Base-by-base conservation (phyloP, 148 eudicot species). In the Mesembryanthemum crystallinum region DNA sequence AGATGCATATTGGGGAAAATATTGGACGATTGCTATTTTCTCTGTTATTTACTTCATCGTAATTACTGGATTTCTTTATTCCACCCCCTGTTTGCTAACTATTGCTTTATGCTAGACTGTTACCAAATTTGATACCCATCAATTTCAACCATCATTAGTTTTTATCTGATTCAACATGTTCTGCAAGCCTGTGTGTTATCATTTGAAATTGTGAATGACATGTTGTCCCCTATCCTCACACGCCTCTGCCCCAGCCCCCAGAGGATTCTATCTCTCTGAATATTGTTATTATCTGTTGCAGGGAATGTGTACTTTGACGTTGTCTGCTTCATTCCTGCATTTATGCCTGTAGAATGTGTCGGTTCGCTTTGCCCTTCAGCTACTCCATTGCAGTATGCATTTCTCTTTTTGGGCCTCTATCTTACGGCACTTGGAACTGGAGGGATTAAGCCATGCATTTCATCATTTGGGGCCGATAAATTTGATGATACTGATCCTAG, bases 1-100 rank as follows among this genome's bases (percentile, higher is more conserved):
- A 4, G 97, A 92, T 89, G 83, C 93, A 51, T 85, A 79, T 42
- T 89, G 89, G 97, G 97, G 97, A 75, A 87, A 92, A 88, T 92
- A 89, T 80, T 87, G 94, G 90, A 92, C 97, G 29, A 92, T 92
- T 68, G 92, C 89, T 49, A 80, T 75, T 61, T 92, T 92, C 79
- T 89, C 94, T 61, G 73, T 82, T n/a, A 84, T 89, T 20, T 89
- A 92, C 67, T 84, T 89, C 74, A 77, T 92, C 21, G 94, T 89
- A 83, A 84, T 32, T 29, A 42, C 64, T 73, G 33, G 27, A 11
- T 32, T 10, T 49, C 61, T 57, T 57, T 54, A n/a, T 65, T 24
- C 24, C 14, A 14, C 2, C 43, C 25, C 21, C 5, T 15, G 18
- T 5, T 51, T 13, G 7, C 20, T 25, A 52, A n/a, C n/a, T n/a